Evolutionary conservation across 352 stramenopile species (phyloP).

Genomic region (Phytophthora pistaciae): DNA sequence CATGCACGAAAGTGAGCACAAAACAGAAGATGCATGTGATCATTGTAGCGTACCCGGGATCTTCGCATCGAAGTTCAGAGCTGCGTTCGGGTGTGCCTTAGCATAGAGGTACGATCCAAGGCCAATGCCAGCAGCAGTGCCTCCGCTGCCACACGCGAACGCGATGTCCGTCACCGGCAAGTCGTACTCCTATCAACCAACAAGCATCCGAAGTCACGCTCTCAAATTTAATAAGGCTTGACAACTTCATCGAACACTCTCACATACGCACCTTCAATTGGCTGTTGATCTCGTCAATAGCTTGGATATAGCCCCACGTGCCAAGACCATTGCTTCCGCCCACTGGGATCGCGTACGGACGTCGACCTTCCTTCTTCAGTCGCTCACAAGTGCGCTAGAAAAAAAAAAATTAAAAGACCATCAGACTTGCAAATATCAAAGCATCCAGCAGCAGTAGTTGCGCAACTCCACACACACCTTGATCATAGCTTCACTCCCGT

Average conservation of each 20-base stretch:
- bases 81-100: constrained; percentile 32
- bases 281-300: constrained; percentile 90
- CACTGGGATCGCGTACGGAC: constrained; percentile 86
- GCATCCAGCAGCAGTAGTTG: neutral
- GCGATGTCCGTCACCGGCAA: constrained; percentile 81
- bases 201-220: neutral
- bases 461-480: constrained; percentile 39
- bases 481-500: constrained; percentile 85
- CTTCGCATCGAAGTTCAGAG: constrained; percentile 53
- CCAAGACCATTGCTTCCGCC: constrained; percentile 93
- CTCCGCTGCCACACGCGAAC: constrained; percentile 87
- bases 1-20: neutral
- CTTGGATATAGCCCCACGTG: constrained; percentile 95
- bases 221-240: neutral
- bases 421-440: constrained; percentile 1
- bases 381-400: constrained; percentile 69
- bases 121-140: constrained; percentile 80
- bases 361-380: constrained; percentile 59
- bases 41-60: constrained; percentile 37
- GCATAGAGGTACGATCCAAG: constrained; percentile 78
- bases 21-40: neutral
- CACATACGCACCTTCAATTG: constrained; percentile 60
- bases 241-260: neutral
- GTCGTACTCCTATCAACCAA: constrained; percentile 43
- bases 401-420: neutral